Base-by-base conservation (phyloP, 257 asterid species). In the Avicennia marina region DNA sequence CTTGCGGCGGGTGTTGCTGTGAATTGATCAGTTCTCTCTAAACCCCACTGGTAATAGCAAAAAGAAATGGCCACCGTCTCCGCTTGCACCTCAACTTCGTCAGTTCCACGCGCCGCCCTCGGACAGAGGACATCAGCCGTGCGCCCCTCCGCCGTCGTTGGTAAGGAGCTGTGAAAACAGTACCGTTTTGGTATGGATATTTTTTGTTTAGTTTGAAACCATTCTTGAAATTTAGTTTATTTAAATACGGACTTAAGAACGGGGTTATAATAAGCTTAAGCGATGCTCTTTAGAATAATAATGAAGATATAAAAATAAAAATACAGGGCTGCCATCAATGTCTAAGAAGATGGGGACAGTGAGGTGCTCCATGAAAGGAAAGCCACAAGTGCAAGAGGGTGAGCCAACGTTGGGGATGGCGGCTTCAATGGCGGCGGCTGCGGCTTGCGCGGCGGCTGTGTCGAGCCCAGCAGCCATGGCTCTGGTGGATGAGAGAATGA, bases 401-500 rank as follows among this genome's bases (percentile, higher is more conserved):
- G 85, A 77, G 21, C 44, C 81, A n/a, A 84, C 75, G 61, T 20
- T 82, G 66, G 84, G 91, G 7, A 78, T 75, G 83, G 79, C 78
- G 2, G 88, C 77, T 15, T 77, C 97, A 0, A 7, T 82, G 52
- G 47, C 80, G 53, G 74, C 68, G 2, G 95, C 95, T 12, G 83
- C 83, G 2, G 82, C 84, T 4, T 70, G 70, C 11, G 91, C 87
- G 21, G 85, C 90, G 31, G 76, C 78, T 32, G 41, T 74, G 77
- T 63, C 93, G 15, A 73, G 87, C 80, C 91, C 99, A 2, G 65
- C 72, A 13, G 95, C 97, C 32, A 60, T 89, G 91, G 99, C 94
- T 1, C 71, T 93, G 66, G 97, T 93, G 77, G 99, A 93, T 40
- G 97, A 93, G 42, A 84, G 99, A 73, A 40, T 93, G 96, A 82